Evolutionary conservation across 768 basidiomycete genomes (phyloP).

Genomic region (Lactarius sanguifluus): DNA sequence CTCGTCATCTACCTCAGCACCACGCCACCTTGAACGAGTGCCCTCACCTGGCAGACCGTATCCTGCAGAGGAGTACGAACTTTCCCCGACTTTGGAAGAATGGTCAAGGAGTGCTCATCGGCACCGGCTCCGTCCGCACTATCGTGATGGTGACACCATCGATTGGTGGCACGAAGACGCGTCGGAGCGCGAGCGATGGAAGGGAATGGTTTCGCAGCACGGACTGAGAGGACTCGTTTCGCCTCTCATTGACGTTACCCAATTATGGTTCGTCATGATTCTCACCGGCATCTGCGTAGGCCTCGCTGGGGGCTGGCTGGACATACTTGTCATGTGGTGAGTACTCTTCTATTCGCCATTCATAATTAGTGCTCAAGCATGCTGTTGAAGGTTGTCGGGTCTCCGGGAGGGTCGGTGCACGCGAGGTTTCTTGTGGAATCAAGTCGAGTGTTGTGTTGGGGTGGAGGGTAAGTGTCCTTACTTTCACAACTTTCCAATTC

Average conservation of each 20-base stretch:
- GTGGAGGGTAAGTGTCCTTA: slow-evolving; percentile 46
- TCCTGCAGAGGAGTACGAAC: slow-evolving; percentile 26
- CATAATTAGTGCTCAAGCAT: not conserved
- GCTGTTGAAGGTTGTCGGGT: slow-evolving; percentile 56
- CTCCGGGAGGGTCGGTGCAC: slow-evolving; percentile 66
- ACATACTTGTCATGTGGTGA: slow-evolving; percentile 73
- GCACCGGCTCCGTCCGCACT: slow-evolving; percentile 33
- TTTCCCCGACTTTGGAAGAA: slow-evolving; percentile 19
- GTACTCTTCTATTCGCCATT: slow-evolving; percentile 12
- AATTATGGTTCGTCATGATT: slow-evolving; percentile 68
- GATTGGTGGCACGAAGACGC: slow-evolving; percentile 71
- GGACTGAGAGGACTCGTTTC: slow-evolving; percentile 57
- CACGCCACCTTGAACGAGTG: not conserved
- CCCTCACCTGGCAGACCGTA: not conserved
- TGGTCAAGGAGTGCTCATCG: slow-evolving; percentile 28
- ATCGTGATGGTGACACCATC: slow-evolving; percentile 61
- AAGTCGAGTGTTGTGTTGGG: slow-evolving; percentile 68
- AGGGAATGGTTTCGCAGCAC: slow-evolving; percentile 47
- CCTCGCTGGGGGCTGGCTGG: slow-evolving; percentile 66
- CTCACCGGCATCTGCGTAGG: slow-evolving; percentile 67
- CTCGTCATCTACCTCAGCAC: slow-evolving; percentile 3
- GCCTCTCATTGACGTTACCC: slow-evolving; percentile 54
- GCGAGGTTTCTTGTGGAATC: slow-evolving; percentile 71
- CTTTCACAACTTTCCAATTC: not conserved
- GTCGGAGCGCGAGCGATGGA: slow-evolving; percentile 56